Evolutionary conservation across 208 protist genomes (phyloP).

Genomic region (Hexamita inflata): DNA sequence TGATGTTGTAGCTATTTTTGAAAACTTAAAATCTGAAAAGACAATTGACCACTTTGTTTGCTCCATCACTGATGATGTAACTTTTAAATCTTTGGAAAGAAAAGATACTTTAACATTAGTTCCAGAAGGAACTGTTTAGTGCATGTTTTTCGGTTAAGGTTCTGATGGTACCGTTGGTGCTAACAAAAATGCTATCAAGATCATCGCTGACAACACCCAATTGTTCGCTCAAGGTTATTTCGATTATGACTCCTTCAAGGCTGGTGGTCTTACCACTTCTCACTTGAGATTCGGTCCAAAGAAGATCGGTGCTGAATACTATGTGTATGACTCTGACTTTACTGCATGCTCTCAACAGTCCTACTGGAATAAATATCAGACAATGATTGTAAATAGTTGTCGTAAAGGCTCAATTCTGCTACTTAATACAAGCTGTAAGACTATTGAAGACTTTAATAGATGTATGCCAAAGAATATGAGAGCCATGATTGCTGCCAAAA

Average conservation of each 20-base stretch:
- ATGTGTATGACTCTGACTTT: slow-evolving; percentile 52
- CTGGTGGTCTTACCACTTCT: slow-evolving; percentile 53
- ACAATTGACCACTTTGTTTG: slow-evolving; percentile 55
- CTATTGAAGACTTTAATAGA: slow-evolving; percentile 41
- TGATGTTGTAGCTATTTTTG: slow-evolving; percentile 50
- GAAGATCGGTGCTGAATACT: slow-evolving; percentile 52
- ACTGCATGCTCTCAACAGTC: slow-evolving; percentile 50
- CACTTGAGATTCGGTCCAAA: slow-evolving; percentile 56
- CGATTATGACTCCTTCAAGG: slow-evolving; percentile 56
- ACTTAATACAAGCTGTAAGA: slow-evolving; percentile 47
- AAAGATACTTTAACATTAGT: slow-evolving; percentile 39
- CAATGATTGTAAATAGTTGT: slow-evolving; percentile 42
- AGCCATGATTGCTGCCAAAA: slow-evolving; percentile 38
- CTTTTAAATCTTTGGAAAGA: slow-evolving; percentile 44
- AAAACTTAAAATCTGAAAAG: slow-evolving; percentile 45
- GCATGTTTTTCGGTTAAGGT: slow-evolving; percentile 56
- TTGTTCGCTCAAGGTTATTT: slow-evolving; percentile 56
- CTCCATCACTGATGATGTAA: slow-evolving; percentile 59
- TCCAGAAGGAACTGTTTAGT: slow-evolving; percentile 45
- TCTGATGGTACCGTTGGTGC: slow-evolving; percentile 59
- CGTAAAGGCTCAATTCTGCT: slow-evolving; percentile 48
- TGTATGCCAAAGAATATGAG: slow-evolving; percentile 45
- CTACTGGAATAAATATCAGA: slow-evolving; percentile 48
- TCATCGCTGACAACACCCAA: slow-evolving; percentile 52
- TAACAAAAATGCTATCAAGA: slow-evolving; percentile 60